These are phyloP conservation scores for Termitomyces heimii DNA, from an alignment of 768 basidiomycete genomes.

Conservation along the genomic window DNA sequence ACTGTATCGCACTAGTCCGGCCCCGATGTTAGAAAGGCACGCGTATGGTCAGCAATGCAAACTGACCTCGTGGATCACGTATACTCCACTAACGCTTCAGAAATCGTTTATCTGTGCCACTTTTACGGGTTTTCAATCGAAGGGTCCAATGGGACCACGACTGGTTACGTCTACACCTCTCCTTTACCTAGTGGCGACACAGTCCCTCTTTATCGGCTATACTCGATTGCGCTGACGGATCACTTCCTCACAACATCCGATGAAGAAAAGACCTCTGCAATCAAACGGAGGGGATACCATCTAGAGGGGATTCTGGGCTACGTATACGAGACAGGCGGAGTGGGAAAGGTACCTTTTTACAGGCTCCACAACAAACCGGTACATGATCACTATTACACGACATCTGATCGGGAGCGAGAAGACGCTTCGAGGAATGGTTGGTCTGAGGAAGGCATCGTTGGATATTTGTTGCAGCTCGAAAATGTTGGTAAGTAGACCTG, in stretches of 20 bases:
- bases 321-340: conserved; percentile 9
- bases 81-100: conserved; percentile 15
- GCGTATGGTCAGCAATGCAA: conserved; percentile 17
- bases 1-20: conserved; percentile 3
- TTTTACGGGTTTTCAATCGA: conserved; percentile 18
- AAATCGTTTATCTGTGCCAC: conserved; percentile 14
- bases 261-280: conserved; percentile 11
- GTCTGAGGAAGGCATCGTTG: conserved; percentile 12
- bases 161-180: conserved; percentile 14
- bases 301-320: conserved; percentile 17
- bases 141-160: conserved; percentile 14
- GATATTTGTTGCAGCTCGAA: conserved; percentile 11
- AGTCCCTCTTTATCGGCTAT: conserved; percentile 16
- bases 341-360: conserved; percentile 15
- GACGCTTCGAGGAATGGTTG: conserved; percentile 19
- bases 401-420: conserved; percentile 14
- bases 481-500: conserved; percentile 5
- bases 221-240: conserved; percentile 14
- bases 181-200: conserved; percentile 8
- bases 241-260: conserved; percentile 15
- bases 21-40: conserved; percentile 10
- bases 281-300: conserved; percentile 16
- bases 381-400: conserved; percentile 18
- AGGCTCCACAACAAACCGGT: conserved; percentile 12
- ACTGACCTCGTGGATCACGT: conserved; percentile 18